These are phyloP conservation scores for Cinnamomum chago DNA, from an alignment of 164 flowering plant genomes.

Conservation along the genomic window DNA sequence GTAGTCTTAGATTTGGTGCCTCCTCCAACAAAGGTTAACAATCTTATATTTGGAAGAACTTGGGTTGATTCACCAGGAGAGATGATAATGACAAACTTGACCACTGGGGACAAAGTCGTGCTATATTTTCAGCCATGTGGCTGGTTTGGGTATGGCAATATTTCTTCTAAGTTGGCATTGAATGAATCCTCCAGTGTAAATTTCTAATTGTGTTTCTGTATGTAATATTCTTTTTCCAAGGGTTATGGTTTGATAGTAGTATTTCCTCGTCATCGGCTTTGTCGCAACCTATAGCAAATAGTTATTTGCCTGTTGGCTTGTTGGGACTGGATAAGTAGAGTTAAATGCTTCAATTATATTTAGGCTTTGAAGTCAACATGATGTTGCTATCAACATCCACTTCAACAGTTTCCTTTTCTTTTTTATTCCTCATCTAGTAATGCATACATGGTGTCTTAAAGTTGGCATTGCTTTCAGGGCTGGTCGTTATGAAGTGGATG, in stretches of 20 bases:
- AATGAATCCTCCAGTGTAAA: too few species aligned
- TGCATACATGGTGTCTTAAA: neutral
- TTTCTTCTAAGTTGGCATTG: neutral
- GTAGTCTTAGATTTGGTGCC: slow-evolving; percentile 55
- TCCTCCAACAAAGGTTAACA: slow-evolving; percentile 78
- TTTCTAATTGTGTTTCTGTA: neutral
- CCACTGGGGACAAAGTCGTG: slow-evolving; percentile 49
- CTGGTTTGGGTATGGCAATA: slow-evolving; percentile 44
- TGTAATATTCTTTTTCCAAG: too few species aligned
- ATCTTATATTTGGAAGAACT: slow-evolving; percentile 82
- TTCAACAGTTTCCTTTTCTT: too few species aligned
- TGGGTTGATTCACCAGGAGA: slow-evolving; percentile 87
- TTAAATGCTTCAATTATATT: neutral
- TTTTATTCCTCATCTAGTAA: neutral
- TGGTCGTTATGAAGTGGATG: slow-evolving; percentile 91
- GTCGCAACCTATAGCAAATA: too few species aligned
- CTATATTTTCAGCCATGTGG: slow-evolving; percentile 48
- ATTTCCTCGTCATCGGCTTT: too few species aligned
- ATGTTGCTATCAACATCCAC: too few species aligned
- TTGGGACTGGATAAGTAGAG: neutral
- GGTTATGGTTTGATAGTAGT: too few species aligned
- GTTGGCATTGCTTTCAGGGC: slow-evolving; percentile 37
- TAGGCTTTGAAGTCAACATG: neutral
- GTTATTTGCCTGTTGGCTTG: neutral
- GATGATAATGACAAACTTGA: slow-evolving; percentile 73